phyloP scores from a whole-genome alignment of 805 yeast genomes.

The Candida nonsorbophila region DNA sequence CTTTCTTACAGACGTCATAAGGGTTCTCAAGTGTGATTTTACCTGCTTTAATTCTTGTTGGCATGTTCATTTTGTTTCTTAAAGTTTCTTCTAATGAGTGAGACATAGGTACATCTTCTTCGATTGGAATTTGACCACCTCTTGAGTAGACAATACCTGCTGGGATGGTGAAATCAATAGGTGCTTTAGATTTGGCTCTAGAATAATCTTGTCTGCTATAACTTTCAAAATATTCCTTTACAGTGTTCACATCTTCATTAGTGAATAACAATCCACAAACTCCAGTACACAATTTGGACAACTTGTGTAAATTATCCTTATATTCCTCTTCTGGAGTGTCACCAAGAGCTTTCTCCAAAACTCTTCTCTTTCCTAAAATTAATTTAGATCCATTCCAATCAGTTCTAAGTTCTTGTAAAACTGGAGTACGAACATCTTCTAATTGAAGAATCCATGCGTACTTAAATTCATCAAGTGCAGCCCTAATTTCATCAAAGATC shows the following conservation, averaged over 20 bases:
- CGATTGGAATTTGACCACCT: slow-evolving; percentile 86
- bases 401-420: slow-evolving; percentile 83
- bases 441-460: slow-evolving; percentile 82
- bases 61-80: slow-evolving; percentile 84
- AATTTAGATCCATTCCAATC: slow-evolving; percentile 92
- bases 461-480: slow-evolving; percentile 67
- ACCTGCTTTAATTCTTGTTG: slow-evolving; percentile 87
- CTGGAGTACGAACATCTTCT: slow-evolving; percentile 94
- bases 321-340: slow-evolving; percentile 85
- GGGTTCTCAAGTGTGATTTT: slow-evolving; percentile 75
- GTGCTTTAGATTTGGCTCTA: slow-evolving; percentile 81
- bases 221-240: slow-evolving; percentile 77
- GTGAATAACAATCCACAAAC: slow-evolving; percentile 87
- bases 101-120: slow-evolving; percentile 94
- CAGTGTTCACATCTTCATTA: slow-evolving; percentile 83
- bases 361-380: slow-evolving; percentile 88
- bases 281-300: slow-evolving; percentile 63
- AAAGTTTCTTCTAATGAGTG: slow-evolving; percentile 93
- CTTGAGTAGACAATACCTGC: slow-evolving; percentile 89
- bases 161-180: slow-evolving; percentile 81
- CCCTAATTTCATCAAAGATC: slow-evolving; percentile 86
- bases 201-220: slow-evolving; percentile 80
- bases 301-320: slow-evolving; percentile 71
- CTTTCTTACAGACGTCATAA: slow-evolving; percentile 72
- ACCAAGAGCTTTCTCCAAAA: slow-evolving; percentile 89